Percentiles rank a stretch among this genome's conserved stretches.
phyloP scores from a whole-genome alignment of 495 filamentous ascomycete species.

The Chaetomium tenue region DNA sequence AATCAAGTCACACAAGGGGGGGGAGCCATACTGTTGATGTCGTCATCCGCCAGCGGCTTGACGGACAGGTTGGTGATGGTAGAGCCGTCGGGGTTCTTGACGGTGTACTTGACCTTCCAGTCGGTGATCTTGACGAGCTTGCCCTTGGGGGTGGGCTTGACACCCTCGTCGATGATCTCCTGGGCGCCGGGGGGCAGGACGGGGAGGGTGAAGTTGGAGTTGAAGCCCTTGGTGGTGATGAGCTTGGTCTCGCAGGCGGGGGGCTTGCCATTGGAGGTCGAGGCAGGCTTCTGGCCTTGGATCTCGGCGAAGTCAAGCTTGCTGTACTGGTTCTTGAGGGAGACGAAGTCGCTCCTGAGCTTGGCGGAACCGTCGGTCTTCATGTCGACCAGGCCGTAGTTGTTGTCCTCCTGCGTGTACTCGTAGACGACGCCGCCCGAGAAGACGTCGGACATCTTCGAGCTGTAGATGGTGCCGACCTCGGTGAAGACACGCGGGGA shows the following conservation, averaged over 20 bases:
- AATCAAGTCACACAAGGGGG: slow-evolving; percentile 8
- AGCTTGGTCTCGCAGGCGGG: slow-evolving; percentile 59
- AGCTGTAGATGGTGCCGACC: slow-evolving; percentile 73
- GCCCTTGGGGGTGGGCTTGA: slow-evolving; percentile 42
- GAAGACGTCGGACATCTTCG: slow-evolving; percentile 73
- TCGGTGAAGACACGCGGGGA: slow-evolving; percentile 80
- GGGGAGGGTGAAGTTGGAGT: slow-evolving; percentile 74
- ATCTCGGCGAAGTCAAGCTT: slow-evolving; percentile 68
- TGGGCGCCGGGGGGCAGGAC: slow-evolving; percentile 43
- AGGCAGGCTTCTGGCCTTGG: slow-evolving; percentile 53
- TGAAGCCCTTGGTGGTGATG: slow-evolving; percentile 63
- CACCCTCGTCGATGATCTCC: slow-evolving; percentile 56
- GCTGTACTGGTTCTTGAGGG: slow-evolving; percentile 68
- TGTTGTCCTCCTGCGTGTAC: slow-evolving; percentile 67
- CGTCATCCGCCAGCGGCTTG: slow-evolving; percentile 44
- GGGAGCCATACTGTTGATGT: slow-evolving; percentile 36
- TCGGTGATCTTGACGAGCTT: slow-evolving; percentile 44
- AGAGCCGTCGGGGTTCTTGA: slow-evolving; percentile 43
- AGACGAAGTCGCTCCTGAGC: slow-evolving; percentile 70
- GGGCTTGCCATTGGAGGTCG: slow-evolving; percentile 52
- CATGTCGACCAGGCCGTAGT: slow-evolving; percentile 76
- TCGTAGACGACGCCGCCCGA: slow-evolving; percentile 90
- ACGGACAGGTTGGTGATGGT: slow-evolving; percentile 40
- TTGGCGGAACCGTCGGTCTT: slow-evolving; percentile 62
- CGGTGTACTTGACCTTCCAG: slow-evolving; percentile 42